Conservation (phyloP, 1,284 basidiomycete species). For the Abortiporus biennis region DNA sequence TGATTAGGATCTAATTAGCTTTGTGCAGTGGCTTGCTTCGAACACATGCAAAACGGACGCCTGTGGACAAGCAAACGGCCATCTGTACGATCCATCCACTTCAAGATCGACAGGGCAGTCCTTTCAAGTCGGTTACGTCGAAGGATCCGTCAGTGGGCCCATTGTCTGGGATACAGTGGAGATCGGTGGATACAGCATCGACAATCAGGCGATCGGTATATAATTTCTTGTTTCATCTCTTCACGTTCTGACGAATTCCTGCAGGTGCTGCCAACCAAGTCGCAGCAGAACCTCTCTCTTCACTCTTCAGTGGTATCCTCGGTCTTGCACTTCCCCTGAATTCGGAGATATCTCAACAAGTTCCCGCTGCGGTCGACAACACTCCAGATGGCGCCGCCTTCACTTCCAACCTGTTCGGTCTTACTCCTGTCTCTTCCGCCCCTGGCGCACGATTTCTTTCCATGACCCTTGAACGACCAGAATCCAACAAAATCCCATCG, state of each 20-base stretch:
- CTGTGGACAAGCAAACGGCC: slow-evolving; percentile 37
- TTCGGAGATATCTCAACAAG: slow-evolving; percentile 45
- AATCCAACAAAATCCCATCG: slow-evolving; percentile 46
- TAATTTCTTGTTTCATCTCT: slow-evolving; percentile 6
- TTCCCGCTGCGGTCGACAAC: slow-evolving; percentile 42
- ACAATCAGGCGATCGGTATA: slow-evolving; percentile 58
- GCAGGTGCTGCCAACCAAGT: slow-evolving; percentile 51
- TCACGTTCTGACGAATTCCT: slow-evolving; percentile 1
- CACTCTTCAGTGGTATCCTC: slow-evolving; percentile 55
- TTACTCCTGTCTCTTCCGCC: slow-evolving; percentile 42
- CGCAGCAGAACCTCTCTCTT: slow-evolving; percentile 44
- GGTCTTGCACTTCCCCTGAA: slow-evolving; percentile 69
- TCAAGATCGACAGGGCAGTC: slow-evolving; percentile 32
- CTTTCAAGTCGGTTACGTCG: slow-evolving; percentile 52
- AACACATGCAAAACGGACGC: slow-evolving; percentile 42
- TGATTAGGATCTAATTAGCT: background rate
- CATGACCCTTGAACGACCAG: slow-evolving; percentile 61
- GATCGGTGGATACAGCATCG: slow-evolving; percentile 52
- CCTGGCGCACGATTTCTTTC: slow-evolving; percentile 60
- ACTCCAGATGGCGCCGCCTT: slow-evolving; percentile 56
- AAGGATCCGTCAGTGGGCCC: slow-evolving; percentile 50
- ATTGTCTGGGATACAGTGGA: slow-evolving; percentile 60
- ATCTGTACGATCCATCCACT: slow-evolving; percentile 46
- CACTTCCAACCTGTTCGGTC: slow-evolving; percentile 60
- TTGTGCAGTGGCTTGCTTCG: slow-evolving; percentile 56